Evolutionary conservation across 2,329 filamentous ascomycete genomes (phyloP).

Genomic region (Colletotrichum sp.): DNA sequence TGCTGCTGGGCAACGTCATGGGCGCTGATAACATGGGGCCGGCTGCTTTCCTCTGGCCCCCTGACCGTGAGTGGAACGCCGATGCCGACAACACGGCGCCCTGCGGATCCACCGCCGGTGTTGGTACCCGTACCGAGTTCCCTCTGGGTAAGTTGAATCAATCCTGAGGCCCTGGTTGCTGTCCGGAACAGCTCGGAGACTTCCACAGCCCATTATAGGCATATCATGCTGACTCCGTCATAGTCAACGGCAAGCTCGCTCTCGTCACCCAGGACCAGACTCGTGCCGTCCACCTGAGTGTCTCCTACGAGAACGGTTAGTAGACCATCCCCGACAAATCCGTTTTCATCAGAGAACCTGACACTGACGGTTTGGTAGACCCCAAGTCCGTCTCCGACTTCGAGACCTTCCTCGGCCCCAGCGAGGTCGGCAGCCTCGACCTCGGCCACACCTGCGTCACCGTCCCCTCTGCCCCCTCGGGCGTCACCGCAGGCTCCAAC

Average conservation of each 20-base stretch:
- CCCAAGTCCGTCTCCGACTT: slow-evolving; percentile 45
- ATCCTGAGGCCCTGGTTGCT: neutral
- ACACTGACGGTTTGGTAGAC: slow-evolving; percentile 30
- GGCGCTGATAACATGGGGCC: slow-evolving; percentile 49
- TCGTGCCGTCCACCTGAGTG: slow-evolving; percentile 56
- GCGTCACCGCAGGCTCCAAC: slow-evolving; percentile 43
- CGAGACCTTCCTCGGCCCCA: slow-evolving; percentile 37
- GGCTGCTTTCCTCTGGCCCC: slow-evolving; percentile 64
- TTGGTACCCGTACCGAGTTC: slow-evolving; percentile 58
- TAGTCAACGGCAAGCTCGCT: slow-evolving; percentile 59
- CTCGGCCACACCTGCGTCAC: slow-evolving; percentile 52
- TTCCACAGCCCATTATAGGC: accelerated
- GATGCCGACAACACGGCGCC: slow-evolving; percentile 60
- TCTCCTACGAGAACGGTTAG: slow-evolving; percentile 57
- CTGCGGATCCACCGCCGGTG: slow-evolving; percentile 56
- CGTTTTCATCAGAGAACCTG: no score
- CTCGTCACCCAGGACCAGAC: slow-evolving; percentile 63
- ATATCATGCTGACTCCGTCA: neutral
- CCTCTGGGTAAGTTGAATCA: slow-evolving; percentile 50
- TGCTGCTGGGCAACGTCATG: slow-evolving; percentile 18
- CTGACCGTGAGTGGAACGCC: slow-evolving; percentile 60
- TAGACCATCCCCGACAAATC: neutral
- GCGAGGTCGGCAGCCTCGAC: slow-evolving; percentile 42
- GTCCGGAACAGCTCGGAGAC: neutral
- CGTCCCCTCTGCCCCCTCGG: slow-evolving; percentile 37